Evolutionary conservation across 352 stramenopile species (phyloP), one percentile per base, ranked within the genome.

Genomic region (Pythium oligandrum): DNA sequence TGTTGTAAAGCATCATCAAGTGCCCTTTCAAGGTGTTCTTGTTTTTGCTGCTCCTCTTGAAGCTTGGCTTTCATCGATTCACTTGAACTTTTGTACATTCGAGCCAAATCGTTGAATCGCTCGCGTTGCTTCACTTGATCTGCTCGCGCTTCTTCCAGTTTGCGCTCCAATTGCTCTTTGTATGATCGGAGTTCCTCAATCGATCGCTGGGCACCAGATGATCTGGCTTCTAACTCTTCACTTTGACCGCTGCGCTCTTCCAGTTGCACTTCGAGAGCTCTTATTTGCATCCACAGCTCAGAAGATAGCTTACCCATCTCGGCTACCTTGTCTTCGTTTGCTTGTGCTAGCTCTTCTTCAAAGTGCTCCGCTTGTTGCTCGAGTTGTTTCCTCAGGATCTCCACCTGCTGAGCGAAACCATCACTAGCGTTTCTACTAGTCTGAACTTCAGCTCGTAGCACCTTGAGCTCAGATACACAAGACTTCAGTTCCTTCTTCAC

Each of bases 81-180:
- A 1, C 57, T 63, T 11, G 86, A 44, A 37, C 82, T 88, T 64
- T 83, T 86, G 66, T 90, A 69, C 60, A 88, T 83, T 10, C 79
- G 68, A 7, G 75, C 64, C 26, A 90, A 45, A 55, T 88, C 75
- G 12, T 65, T 78, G 48, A 86, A 82, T 30, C 83, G 75, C 40
- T 86, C 85, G 6, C 61, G 61, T 34, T 87, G 79, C 45, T 78
- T 75, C 6, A 43, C 37, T 7, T 66, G 42, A 6, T 84, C 75
- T 6, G 37, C 3, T 52, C 78, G 80, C 11, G 68, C 53, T 6
- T 57, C 44, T 31, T 72, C 63, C 31, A 77, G 44, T 0, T 57
- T 59, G 4, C 48, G 42, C 42, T 78, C 51, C 31, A 81, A 36
- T 3, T 57, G 57, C 30, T 70, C 45, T 1, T 75, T 66, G n/a